Evolutionary conservation across 2,329 filamentous ascomycete genomes (phyloP).

Genomic region (Orbilia quercus): DNA sequence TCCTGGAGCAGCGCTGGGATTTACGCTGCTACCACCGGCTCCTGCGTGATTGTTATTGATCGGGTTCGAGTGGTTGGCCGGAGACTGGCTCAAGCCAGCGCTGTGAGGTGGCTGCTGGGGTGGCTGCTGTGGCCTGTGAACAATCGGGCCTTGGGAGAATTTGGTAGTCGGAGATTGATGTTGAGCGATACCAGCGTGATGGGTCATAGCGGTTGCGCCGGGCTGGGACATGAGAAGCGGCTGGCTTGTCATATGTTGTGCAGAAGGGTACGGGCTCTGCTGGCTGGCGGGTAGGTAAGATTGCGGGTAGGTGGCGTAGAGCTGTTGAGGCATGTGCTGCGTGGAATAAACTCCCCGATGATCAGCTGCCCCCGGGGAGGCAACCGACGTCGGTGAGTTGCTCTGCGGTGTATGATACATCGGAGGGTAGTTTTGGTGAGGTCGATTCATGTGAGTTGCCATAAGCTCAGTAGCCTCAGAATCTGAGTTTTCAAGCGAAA

Average conservation of each 20-base stretch:
- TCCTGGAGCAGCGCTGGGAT: conserved; percentile 90
- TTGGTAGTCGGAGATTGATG: conserved; percentile 58
- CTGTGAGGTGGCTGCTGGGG: conserved; percentile 58
- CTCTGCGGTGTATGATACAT: conserved; percentile 97
- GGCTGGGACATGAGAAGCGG: conserved; percentile 70
- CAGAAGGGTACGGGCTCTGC: conserved; percentile 69
- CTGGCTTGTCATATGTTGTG: conserved; percentile 69
- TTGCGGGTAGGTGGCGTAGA: conserved; percentile 79
- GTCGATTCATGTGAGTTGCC: conserved; percentile 75
- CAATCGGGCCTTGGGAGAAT: conserved; percentile 59
- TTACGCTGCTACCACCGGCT: conserved; percentile 67
- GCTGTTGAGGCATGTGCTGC: conserved; percentile 80
- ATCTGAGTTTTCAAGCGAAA: conserved; percentile 15
- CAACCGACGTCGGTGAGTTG: conserved; percentile 91
- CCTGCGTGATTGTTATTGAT: conserved; percentile 61
- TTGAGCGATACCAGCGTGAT: conserved; percentile 62
- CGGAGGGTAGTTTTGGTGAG: conserved; percentile 75
- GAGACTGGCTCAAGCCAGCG: conserved; percentile 57
- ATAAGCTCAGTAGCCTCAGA: conserved; percentile 63
- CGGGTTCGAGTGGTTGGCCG: conserved; percentile 66
- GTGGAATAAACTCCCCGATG: conserved; percentile 84
- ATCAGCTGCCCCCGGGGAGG: conserved; percentile 88
- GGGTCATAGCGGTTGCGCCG: conserved; percentile 62
- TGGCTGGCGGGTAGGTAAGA: conserved; percentile 70
- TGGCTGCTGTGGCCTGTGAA: conserved; percentile 58